A percentile compares a stretch with the other conserved stretches of the same genome.
phyloP scores from a whole-genome alignment of 768 basidiomycete genomes.

The Punctularia strigosozonata region DNA sequence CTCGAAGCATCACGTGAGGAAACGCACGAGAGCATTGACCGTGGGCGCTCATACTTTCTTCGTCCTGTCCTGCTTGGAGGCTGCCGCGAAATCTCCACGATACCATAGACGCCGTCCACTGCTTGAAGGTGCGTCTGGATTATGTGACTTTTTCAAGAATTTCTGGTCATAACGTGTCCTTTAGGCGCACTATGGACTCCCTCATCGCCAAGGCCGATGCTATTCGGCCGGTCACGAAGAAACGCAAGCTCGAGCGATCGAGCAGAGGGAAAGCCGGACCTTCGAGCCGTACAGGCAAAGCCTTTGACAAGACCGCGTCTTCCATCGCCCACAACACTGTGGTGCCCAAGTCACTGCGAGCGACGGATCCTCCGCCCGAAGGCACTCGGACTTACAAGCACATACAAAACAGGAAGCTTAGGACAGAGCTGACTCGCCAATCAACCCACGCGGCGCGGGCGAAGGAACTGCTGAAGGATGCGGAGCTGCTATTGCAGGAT shows the following conservation, averaged over 20 bases:
- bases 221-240: conserved; percentile 35
- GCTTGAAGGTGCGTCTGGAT: too few relatives aligned
- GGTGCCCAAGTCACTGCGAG: conserved; percentile 58
- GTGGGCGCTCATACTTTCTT: too few relatives aligned
- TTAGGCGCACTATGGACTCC: too few relatives aligned
- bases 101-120: too few relatives aligned
- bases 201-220: conserved; percentile 63
- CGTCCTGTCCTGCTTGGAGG: too few relatives aligned
- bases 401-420: conserved; percentile 65
- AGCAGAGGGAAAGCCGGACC: too few relatives aligned
- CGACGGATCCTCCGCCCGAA: conserved; percentile 32
- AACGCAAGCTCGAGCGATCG: conserved; percentile 29
- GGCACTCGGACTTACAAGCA: conserved; percentile 40
- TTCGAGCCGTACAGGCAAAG: too few relatives aligned
- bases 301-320: conserved; percentile 45
- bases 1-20: too few relatives aligned
- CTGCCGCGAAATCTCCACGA: too few relatives aligned
- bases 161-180: too few relatives aligned
- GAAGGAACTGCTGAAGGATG: conserved; percentile 53
- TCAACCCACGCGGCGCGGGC: conserved; percentile 50
- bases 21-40: too few relatives aligned
- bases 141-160: too few relatives aligned
- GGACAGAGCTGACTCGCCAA: conserved; percentile 54
- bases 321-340: conserved; percentile 49
- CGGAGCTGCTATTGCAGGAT: conserved; percentile 56